Percentiles rank a stretch among this genome's conserved stretches.
These are phyloP conservation scores for Debaryomyces coudertii DNA, from an alignment of 1,139 yeast genomes.

Conservation along the genomic window DNA sequence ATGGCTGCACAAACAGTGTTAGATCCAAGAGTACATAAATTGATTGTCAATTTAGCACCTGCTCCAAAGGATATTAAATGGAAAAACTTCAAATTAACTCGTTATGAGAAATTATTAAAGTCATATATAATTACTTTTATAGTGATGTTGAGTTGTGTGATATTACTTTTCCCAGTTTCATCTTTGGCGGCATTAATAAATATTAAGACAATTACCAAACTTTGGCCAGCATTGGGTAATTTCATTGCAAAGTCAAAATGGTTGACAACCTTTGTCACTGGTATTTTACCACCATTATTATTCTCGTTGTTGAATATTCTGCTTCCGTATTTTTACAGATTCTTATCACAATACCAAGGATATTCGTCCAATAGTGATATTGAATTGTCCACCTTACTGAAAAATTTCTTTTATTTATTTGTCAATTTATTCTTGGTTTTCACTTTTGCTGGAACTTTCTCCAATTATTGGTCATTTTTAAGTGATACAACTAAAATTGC, in stretches of 20 bases:
- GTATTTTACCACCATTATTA: slow-evolving; percentile 73
- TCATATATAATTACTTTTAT: slow-evolving; percentile 62
- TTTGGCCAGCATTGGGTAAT: slow-evolving; percentile 75
- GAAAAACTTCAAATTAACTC: slow-evolving; percentile 68
- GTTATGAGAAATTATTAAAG: slow-evolving; percentile 56
- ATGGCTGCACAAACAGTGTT: slow-evolving; percentile 84
- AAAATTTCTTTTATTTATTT: slow-evolving; percentile 77
- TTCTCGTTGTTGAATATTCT: slow-evolving; percentile 68
- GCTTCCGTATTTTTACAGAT: slow-evolving; percentile 70
- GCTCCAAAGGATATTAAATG: slow-evolving; percentile 81
- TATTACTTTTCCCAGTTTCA: slow-evolving; percentile 70
- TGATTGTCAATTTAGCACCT: slow-evolving; percentile 74
- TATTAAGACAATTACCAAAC: slow-evolving; percentile 66
- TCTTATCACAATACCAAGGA: slow-evolving; percentile 69
- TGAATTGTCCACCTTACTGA: slow-evolving; percentile 72
- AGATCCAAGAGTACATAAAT: slow-evolving; percentile 74
- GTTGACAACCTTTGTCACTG: slow-evolving; percentile 74
- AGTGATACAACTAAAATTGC: slow-evolving; percentile 79
- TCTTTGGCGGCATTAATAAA: slow-evolving; percentile 74
- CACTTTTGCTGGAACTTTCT: slow-evolving; percentile 79
- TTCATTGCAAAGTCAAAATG: slow-evolving; percentile 61
- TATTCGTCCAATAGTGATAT: slow-evolving; percentile 75
- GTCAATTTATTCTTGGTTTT: slow-evolving; percentile 78
- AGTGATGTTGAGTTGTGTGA: slow-evolving; percentile 63
- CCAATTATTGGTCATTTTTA: slow-evolving; percentile 73